A percentile compares a stretch with the other conserved stretches of the same genome.
phyloP scores from a whole-genome alignment of 495 filamentous ascomycete genomes.

The Podospora pseudopauciseta region DNA sequence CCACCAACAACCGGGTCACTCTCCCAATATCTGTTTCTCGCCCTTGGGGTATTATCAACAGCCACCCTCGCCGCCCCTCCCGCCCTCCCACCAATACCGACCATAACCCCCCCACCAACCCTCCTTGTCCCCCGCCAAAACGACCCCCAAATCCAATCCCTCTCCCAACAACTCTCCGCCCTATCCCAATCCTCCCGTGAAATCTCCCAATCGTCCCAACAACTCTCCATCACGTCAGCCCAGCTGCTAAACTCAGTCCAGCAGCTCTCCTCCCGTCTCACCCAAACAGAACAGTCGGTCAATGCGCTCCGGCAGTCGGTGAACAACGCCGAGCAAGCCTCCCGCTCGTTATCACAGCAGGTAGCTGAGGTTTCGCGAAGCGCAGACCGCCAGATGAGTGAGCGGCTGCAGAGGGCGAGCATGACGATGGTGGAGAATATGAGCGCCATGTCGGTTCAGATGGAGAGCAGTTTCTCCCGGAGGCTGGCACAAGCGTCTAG shows the following conservation, averaged over 20 bases:
- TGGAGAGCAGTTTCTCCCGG: constrained; percentile 29
- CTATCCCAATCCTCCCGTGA: constrained; percentile 30
- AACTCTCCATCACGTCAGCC: constrained; percentile 37
- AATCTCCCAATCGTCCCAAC: constrained; percentile 38
- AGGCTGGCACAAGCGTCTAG: constrained; percentile 34
- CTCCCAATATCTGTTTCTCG: constrained; percentile 15
- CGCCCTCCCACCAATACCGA: constrained; percentile 14
- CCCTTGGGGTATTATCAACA: constrained; percentile 19
- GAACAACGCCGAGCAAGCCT: constrained; percentile 24
- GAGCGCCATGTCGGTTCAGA: constrained; percentile 20
- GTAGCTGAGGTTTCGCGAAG: constrained; percentile 21
- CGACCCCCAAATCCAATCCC: constrained; percentile 35
- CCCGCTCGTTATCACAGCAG: constrained; percentile 24
- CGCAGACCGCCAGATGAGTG: constrained; percentile 1
- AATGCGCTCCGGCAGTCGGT: constrained; percentile 18
- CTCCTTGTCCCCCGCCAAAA: constrained; percentile 31
- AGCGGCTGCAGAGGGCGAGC: not conserved
- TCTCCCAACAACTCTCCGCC: constrained; percentile 35
- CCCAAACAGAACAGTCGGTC: constrained; percentile 26
- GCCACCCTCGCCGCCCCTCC: constrained; percentile 8
- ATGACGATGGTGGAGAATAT: constrained; percentile 18
- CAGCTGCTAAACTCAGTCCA: constrained; percentile 35
- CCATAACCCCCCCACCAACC: constrained; percentile 22
- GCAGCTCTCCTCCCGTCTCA: constrained; percentile 27
- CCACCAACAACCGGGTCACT: constrained; percentile 15